phyloP scores from a whole-genome alignment of 495 filamentous ascomycete genomes.

The Trichoderma erinaceum region DNA sequence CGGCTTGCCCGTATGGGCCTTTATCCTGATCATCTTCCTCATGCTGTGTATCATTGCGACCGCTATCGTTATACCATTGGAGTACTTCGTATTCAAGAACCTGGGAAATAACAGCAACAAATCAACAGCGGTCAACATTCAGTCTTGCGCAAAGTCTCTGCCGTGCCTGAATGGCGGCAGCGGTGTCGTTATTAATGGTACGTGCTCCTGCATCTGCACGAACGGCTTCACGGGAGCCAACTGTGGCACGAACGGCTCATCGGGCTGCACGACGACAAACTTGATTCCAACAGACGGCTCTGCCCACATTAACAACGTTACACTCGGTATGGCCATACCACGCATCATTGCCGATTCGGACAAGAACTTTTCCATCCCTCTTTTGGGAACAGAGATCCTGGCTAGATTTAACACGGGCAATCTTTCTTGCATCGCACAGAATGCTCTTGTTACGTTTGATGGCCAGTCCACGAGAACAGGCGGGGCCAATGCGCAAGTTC shows the following conservation, averaged over 20 bases:
- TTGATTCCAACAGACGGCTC: conserved; percentile 42
- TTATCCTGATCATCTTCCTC: conserved; percentile 62
- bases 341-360: conserved; percentile 59
- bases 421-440: conserved; percentile 73
- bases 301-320: conserved; percentile 56
- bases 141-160: conserved; percentile 48
- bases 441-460: conserved; percentile 78
- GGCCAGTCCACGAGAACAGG: conserved; percentile 39
- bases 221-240: conserved; percentile 77
- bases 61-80: conserved; percentile 79
- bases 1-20: conserved; percentile 76
- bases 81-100: conserved; percentile 67
- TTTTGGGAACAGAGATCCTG: conserved; percentile 60
- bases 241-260: conserved; percentile 56
- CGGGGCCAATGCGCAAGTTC: conserved; percentile 22
- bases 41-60: conserved; percentile 72
- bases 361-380: conserved; percentile 66
- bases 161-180: conserved; percentile 77
- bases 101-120: conserved; percentile 24
- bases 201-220: conserved; percentile 80
- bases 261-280: conserved; percentile 65
- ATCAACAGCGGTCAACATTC: conserved; percentile 27
- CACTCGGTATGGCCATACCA: conserved; percentile 72
- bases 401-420: conserved; percentile 67
- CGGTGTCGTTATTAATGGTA: conserved; percentile 54